These are phyloP conservation scores for Zygnema cylindricum DNA, from an alignment of 139 green algal species.

Conservation along the genomic window DNA sequence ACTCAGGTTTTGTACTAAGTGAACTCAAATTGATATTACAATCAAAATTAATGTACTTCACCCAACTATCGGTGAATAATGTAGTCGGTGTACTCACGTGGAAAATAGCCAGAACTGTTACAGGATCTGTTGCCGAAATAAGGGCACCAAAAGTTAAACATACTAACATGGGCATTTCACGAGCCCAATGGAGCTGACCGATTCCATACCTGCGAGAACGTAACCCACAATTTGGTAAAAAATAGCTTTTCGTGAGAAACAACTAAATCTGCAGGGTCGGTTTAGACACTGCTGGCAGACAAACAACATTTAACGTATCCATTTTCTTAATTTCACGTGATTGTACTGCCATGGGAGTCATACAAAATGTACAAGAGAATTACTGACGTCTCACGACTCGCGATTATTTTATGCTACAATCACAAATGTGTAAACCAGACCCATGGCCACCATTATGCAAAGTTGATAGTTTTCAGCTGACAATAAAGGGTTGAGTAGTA, in stretches of 20 bases:
- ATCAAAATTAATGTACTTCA: no score
- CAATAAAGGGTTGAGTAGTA: no score
- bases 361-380: no score
- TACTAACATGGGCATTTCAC: constrained; percentile 49
- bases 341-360: background rate
- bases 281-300: background rate
- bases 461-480: no score
- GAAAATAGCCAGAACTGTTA: constrained; percentile 71
- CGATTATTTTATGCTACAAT: no score
- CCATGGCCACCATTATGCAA: no score
- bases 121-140: constrained; percentile 78
- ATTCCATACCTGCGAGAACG: constrained; percentile 46
- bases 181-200: constrained; percentile 7
- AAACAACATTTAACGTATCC: background rate
- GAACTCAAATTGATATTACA: no score
- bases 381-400: no score
- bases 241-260: background rate
- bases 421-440: no score
- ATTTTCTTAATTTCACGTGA: background rate
- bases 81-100: constrained; percentile 55
- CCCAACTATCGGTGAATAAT: no score
- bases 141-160: constrained; percentile 68
- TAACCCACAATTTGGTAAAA: constrained; percentile 13
- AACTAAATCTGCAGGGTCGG: background rate
- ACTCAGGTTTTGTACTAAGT: no score